Base-by-base conservation (phyloP, 768 basidiomycete genomes). In the Lentinula boryana region DNA sequence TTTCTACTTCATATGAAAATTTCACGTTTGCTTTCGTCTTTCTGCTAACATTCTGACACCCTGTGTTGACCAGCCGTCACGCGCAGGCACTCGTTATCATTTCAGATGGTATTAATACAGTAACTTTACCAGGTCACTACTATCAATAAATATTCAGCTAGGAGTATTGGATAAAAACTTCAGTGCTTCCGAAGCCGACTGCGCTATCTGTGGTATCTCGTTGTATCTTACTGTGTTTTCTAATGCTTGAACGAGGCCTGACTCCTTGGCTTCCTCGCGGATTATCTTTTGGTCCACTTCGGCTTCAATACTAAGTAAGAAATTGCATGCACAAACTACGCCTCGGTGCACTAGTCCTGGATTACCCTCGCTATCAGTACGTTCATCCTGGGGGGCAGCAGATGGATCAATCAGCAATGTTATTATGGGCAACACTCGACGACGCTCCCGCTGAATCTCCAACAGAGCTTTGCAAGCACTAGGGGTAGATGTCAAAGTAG, bases 311-410 rank as follows among this genome's bases (percentile, higher is more conserved):
- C 78, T 81, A 15, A 75, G 67, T 63, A 78, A 77, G 71, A 44
- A 95, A 68, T 92, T 93, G 40, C 78, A 75, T 23, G 88, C 74
- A 67, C 89, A 89, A n/a, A 93, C 80, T 0, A 89, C 80, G 0
- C 87, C 93, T 31, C 95, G 85, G 69, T 93, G 88, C 10, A 89
- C 78, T 43, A 94, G 79, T 9, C 88, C 90, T 0, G 82, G 76
- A 65, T 89, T 75, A 12, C 72, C 66, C 60, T 75, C 68, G 5
- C 23, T 43, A 18, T 67, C 58, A 27, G 56, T 68, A 4, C 59
- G 63, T 4, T 72, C 71, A 1, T 70, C 71, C 6, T 75, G 75
- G 5, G 69, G 68, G 15, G 72, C 67, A 23, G 76, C 72, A 31
- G 78, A 73, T 33, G 88, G 87, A 65, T 88, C 85, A 54, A 91